Base-by-base conservation (phyloP, 129 eudicot species). In the Calendula officinalis region DNA sequence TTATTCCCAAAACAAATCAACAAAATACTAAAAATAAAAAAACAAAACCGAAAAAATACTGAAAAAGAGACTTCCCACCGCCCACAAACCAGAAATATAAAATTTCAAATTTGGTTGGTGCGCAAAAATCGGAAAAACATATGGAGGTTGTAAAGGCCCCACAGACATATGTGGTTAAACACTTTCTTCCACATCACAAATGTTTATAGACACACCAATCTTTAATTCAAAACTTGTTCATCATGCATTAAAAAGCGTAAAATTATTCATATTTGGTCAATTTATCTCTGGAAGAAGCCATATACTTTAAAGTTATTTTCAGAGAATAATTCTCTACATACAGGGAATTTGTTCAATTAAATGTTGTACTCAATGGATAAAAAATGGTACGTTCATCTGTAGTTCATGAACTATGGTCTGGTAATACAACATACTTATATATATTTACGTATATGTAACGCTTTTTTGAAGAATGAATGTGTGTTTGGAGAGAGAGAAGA, bases 31-130 rank as follows among this genome's bases (percentile, higher is more conserved):
- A 22, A 52, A 42, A 36, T 5, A 32, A 27, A 53, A 52, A 39
- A 66, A 22, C 30, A 22, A 22, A 22, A 22, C 30, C 30, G 30
- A 22, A 22, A 22, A 38, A 5, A 32, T 22, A 22, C 30, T 36
- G n/a, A 35, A 46, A 13, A 60, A 48, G 50, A 4, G 11, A 47
- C 7, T 15, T 47, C 14, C 27, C 51, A 73, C 61, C 67, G 72
- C 72, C 67, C 41, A 57, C 73, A 56, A 65, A 56, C 61, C 78
- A 74, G 39, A 47, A 73, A 56, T 73, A 64, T 64, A 35, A 73
- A 64, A 45, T 72, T 81, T 81, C 60, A 77, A 81, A 73, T 68
- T 64, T 61, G 72, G 64, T 75, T 80, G 84, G 81, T 75, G 84
- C 71, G 50, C 56, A 77, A 69, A 64, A 69, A 17, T 38, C 42